Evolutionary conservation across 305 asterid species (phyloP).

Genomic region (Plantago coronopus): DNA sequence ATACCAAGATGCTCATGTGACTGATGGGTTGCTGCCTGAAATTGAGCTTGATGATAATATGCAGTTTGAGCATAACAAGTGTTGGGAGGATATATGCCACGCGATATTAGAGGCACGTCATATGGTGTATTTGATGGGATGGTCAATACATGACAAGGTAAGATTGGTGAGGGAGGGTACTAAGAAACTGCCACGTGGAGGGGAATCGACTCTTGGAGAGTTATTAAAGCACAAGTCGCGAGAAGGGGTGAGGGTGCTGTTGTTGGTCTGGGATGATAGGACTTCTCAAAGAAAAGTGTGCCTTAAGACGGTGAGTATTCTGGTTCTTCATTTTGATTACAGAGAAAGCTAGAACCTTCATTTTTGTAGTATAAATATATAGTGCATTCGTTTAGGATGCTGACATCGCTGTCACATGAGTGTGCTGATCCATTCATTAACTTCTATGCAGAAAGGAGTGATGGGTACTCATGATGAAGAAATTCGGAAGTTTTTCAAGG

Average conservation of each 20-base stretch:
- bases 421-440: too few relatives aligned
- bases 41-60: constrained; percentile 40
- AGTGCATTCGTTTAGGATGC: too few relatives aligned
- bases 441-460: constrained; percentile 61
- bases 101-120: constrained; percentile 85
- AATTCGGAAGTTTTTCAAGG: constrained; percentile 77
- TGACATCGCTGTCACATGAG: too few relatives aligned
- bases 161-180: constrained; percentile 81
- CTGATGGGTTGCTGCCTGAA: constrained; percentile 63
- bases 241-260: constrained; percentile 87
- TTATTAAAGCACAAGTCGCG: constrained; percentile 85
- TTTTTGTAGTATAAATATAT: too few relatives aligned
- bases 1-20: constrained; percentile 87
- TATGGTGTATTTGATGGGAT: constrained; percentile 70
- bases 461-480: constrained; percentile 98
- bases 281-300: constrained; percentile 91
- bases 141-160: constrained; percentile 94
- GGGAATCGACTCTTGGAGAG: constrained; percentile 75
- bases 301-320: constrained; percentile 57
- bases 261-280: constrained; percentile 97
- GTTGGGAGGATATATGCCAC: constrained; percentile 95
- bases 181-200: constrained; percentile 69
- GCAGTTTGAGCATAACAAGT: constrained; percentile 51
- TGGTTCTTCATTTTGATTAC: constrained; percentile 5
- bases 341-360: too few relatives aligned